These are phyloP conservation scores for Cladophialophora exuberans DNA, from an alignment of 2,329 filamentous ascomycete species.

Conservation along the genomic window DNA sequence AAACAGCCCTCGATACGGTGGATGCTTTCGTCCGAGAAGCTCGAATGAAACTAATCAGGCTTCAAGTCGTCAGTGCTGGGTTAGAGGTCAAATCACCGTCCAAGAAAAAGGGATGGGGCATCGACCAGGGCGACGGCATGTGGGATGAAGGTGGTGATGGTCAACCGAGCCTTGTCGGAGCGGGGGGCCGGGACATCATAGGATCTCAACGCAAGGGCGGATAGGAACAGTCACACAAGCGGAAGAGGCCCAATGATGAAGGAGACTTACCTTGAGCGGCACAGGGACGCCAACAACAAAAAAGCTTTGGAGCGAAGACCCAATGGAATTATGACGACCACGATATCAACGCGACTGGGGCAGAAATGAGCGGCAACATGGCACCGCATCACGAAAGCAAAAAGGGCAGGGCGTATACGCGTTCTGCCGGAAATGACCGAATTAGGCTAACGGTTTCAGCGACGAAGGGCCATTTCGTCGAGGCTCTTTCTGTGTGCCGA, in stretches of 20 bases:
- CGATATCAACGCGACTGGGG: not conserved
- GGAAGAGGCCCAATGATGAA: slow-evolving; percentile 4
- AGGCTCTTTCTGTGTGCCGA: not conserved
- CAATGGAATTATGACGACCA: not conserved
- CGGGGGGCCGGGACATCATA: slow-evolving; percentile 14
- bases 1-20: slow-evolving; percentile 68
- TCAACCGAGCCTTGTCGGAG: not conserved
- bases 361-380: not conserved
- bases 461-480: not conserved
- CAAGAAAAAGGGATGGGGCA: slow-evolving; percentile 25
- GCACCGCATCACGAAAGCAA: not conserved
- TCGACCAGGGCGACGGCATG: slow-evolving; percentile 6
- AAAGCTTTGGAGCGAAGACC: not conserved
- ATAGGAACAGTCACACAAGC: slow-evolving; percentile 19
- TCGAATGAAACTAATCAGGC: slow-evolving; percentile 73
- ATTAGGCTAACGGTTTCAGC: not conserved
- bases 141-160: slow-evolving; percentile 15
- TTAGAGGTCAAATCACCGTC: slow-evolving; percentile 64
- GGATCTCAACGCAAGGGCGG: slow-evolving; percentile 19
- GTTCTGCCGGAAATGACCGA: slow-evolving; percentile 2
- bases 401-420: not conserved
- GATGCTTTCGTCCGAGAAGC: slow-evolving; percentile 74
- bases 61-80: slow-evolving; percentile 75
- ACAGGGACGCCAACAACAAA: not conserved
- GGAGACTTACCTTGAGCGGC: not conserved